phyloP scores from a whole-genome alignment of 768 basidiomycete species.

The Rhodocollybia butyracea region DNA sequence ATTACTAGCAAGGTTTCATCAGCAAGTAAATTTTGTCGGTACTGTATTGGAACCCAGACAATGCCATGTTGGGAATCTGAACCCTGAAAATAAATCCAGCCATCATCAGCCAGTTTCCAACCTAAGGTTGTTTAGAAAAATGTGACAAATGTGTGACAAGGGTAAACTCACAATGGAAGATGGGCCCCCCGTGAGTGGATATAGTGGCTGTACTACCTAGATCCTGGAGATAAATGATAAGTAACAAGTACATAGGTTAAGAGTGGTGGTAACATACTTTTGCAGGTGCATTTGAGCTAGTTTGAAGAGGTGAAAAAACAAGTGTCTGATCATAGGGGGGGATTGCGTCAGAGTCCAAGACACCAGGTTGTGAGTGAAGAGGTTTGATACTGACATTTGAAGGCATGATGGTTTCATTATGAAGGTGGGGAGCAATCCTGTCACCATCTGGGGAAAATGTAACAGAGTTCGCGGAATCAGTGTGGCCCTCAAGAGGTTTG shows the following conservation, averaged over 20 bases:
- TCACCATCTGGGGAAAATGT: not conserved
- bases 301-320: no score
- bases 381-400: not conserved
- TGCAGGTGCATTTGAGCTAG: no score
- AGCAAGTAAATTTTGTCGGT: not conserved
- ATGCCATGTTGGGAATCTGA: not conserved
- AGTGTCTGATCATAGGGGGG: no score
- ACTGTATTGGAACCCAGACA: not conserved
- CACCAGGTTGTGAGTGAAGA: not conserved
- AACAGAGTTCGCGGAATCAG: no score
- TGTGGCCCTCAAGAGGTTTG: not conserved
- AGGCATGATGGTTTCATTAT: not conserved
- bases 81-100: no score
- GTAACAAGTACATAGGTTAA: no score
- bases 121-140: not conserved
- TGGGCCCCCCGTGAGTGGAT: no score
- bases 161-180: not conserved
- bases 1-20: not conserved
- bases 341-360: not conserved
- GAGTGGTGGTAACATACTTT: no score
- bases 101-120: not conserved
- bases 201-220: no score
- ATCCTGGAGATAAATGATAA: no score
- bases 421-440: not conserved
- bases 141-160: not conserved